Percentiles rank a stretch among this genome's conserved stretches.
Evolutionary conservation across 148 eudicot species (phyloP).

Genomic region (Rhododendron williamsianum): DNA sequence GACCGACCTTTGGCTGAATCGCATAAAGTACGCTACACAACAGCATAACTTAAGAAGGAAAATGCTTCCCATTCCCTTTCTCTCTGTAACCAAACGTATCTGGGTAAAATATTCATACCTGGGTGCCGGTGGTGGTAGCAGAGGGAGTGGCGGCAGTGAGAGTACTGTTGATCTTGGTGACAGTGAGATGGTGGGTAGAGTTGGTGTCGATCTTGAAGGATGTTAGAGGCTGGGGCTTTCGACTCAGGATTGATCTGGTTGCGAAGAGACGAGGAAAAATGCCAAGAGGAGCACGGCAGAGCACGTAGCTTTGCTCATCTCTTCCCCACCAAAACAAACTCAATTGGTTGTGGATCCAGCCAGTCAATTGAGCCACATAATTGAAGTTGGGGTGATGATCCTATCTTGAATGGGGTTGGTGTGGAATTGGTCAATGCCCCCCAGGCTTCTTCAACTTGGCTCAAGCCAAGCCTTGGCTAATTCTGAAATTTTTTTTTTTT

Average conservation of each 20-base stretch:
- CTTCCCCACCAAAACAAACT: not conserved
- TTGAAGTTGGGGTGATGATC: not conserved
- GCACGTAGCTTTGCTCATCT: not conserved
- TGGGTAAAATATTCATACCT: not conserved
- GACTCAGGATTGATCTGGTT: slow-evolving; percentile 6
- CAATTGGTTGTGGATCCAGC: not conserved
- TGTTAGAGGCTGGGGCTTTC: slow-evolving; percentile 3
- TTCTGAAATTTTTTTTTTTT: no score
- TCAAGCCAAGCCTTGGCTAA: no score
- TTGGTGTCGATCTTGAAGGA: slow-evolving; percentile 9
- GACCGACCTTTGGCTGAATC: not conserved
- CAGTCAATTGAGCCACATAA: not conserved
- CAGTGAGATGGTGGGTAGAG: not conserved
- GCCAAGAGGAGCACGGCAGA: not conserved
- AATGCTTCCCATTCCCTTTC: not conserved
- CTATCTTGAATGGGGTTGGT: not conserved
- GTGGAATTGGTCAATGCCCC: not conserved
- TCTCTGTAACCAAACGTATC: not conserved
- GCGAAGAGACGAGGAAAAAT: not conserved
- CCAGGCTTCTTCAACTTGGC: no score
- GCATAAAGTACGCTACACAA: no score
- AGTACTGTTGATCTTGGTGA: not conserved
- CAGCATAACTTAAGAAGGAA: not conserved
- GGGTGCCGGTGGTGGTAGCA: not conserved
- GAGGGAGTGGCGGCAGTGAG: not conserved